A percentile compares a stretch with the other conserved stretches of the same genome.
Evolutionary conservation across 2,329 filamentous ascomycete genomes (phyloP).

Genomic region (Fusarium begoniae): DNA sequence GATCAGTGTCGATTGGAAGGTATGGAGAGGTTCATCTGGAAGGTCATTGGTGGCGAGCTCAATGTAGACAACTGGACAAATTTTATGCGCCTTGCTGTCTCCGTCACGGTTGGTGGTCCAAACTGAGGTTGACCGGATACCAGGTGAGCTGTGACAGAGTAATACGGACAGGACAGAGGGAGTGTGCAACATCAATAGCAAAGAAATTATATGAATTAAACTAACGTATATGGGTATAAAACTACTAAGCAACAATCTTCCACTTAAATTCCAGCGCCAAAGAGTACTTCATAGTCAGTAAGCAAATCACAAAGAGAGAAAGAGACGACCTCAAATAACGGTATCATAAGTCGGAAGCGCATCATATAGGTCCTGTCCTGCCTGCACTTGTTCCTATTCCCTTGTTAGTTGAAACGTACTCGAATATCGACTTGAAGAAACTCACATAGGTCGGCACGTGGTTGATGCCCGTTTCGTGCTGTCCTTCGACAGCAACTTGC

Average conservation of each 20-base stretch:
- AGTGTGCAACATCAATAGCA: accelerated
- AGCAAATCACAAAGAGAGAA: not conserved
- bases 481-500: conserved; percentile 7
- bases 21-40: not conserved
- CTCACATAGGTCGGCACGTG: conserved; percentile 29
- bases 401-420: not conserved
- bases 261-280: accelerated
- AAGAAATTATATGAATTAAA: not conserved
- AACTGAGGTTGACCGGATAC: not conserved
- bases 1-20: not conserved
- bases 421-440: accelerated
- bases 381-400: conserved; percentile 15
- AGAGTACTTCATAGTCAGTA: not conserved
- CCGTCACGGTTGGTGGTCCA: not conserved
- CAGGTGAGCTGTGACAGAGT: too few species aligned
- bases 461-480: not conserved
- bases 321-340: not conserved
- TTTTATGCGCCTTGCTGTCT: not conserved
- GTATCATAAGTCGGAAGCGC: conserved; percentile 16
- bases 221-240: not conserved
- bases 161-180: accelerated
- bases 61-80: not conserved
- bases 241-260: not conserved
- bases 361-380: conserved; percentile 11
- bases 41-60: not conserved